Evolutionary conservation across 1,284 basidiomycete genomes (phyloP).

Genomic region (Cutaneotrichosporon cutaneum): DNA sequence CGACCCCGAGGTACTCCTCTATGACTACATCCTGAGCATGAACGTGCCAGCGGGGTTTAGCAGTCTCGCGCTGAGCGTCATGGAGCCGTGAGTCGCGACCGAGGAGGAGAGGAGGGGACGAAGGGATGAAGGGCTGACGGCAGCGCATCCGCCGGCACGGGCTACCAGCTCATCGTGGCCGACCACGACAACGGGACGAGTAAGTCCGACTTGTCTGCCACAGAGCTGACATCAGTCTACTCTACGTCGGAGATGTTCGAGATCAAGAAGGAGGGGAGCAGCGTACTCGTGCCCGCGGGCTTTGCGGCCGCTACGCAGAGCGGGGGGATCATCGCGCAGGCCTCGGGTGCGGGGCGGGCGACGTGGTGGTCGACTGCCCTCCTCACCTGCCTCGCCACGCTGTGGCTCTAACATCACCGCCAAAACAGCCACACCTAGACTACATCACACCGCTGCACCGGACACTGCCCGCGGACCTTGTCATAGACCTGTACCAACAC

Average conservation of each 20-base stretch:
- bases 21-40: slow-evolving; percentile 9
- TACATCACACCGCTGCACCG: too few species aligned
- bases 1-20: slow-evolving; percentile 7
- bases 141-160: slow-evolving; percentile 6
- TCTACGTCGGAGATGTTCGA: slow-evolving; percentile 19
- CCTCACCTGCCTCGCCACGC: not conserved
- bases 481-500: too few species aligned
- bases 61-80: not conserved
- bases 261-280: slow-evolving; percentile 18
- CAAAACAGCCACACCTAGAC: too few species aligned
- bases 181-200: slow-evolving; percentile 10
- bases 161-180: slow-evolving; percentile 6
- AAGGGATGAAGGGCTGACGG: slow-evolving; percentile 7
- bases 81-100: not conserved
- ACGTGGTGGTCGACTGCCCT: not conserved
- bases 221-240: slow-evolving; percentile 11
- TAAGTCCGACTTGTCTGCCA: not conserved
- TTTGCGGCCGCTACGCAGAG: not conserved
- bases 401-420: not conserved
- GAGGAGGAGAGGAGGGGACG: not conserved
- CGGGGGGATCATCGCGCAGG: not conserved
- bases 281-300: slow-evolving; percentile 11
- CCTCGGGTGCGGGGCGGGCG: not conserved
- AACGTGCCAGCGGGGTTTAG: not conserved
- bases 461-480: too few species aligned